Percentiles rank a stretch among this genome's conserved stretches.
Conservation (phyloP, 495 filamentous ascomycete genomes). For the Staphylotrichum longicolle region DNA sequence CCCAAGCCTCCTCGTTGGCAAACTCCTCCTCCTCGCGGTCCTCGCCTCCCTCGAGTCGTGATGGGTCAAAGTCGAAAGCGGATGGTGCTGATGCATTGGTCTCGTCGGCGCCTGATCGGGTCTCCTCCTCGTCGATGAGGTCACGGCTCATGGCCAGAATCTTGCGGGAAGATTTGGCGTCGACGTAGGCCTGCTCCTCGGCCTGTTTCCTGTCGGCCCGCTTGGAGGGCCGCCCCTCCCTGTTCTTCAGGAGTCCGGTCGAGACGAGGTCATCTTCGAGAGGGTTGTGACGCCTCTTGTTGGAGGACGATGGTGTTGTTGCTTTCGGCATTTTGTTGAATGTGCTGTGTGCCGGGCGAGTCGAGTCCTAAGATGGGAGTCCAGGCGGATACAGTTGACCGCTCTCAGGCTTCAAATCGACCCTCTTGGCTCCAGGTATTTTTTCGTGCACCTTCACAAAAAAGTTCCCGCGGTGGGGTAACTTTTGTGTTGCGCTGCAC, state of each 20-base stretch:
- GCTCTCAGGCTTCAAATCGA: conserved; percentile 12
- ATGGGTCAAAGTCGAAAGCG: conserved; percentile 47
- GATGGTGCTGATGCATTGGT: conserved; percentile 24
- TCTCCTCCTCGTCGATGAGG: conserved; percentile 68
- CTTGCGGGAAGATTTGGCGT: conserved; percentile 80
- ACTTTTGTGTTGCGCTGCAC: conserved; percentile 19
- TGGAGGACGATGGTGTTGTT: conserved; percentile 42
- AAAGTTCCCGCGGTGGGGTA: conserved; percentile 30
- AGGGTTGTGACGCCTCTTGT: conserved; percentile 60
- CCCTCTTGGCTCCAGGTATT: conserved; percentile 16
- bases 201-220: conserved; percentile 57
- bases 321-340: conserved; percentile 50
- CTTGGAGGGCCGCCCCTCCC: conserved; percentile 52
- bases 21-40: conserved; percentile 39
- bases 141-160: conserved; percentile 85
- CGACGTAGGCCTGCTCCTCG: conserved; percentile 69
- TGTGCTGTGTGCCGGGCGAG: background rate
- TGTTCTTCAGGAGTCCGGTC: conserved; percentile 58
- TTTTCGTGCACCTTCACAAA: conserved; percentile 26
- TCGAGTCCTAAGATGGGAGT: too few species aligned
- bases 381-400: background rate
- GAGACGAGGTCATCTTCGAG: conserved; percentile 69
- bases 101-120: conserved; percentile 25
- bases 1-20: conserved; percentile 59
- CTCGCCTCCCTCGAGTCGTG: conserved; percentile 33